Percentiles rank a stretch among this genome's conserved stretches.
These are phyloP conservation scores for Metschnikowia colocasiae DNA, from an alignment of 805 yeast genomes.

Conservation along the genomic window DNA sequence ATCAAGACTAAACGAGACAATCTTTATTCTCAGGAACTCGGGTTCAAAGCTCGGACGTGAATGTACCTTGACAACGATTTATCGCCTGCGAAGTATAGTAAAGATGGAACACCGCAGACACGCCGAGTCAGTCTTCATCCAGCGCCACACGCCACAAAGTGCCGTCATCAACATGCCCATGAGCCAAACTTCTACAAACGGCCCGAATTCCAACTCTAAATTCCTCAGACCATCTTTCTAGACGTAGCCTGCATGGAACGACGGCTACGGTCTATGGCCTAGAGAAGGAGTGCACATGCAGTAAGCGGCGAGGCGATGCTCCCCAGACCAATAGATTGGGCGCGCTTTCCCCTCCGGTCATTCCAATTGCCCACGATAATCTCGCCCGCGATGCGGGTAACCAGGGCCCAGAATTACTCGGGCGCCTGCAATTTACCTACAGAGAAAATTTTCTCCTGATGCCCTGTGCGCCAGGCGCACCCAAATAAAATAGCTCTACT, in stretches of 20 bases:
- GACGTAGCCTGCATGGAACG: too few species aligned
- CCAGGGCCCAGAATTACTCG: conserved; percentile 17
- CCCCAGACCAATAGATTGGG: conserved; percentile 3
- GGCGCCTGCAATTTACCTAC: conserved; percentile 11
- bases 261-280: too few species aligned
- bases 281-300: conserved; percentile 3
- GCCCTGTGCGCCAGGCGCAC: conserved; percentile 21
- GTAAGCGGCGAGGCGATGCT: background rate
- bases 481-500: conserved; percentile 18
- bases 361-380: background rate
- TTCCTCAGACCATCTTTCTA: too few species aligned
- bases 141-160: too few species aligned
- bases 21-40: too few species aligned
- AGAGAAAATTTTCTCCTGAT: conserved; percentile 22
- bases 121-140: too few species aligned
- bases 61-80: too few species aligned
- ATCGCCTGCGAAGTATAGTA: too few species aligned
- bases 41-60: too few species aligned
- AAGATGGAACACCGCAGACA: background rate
- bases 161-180: too few species aligned
- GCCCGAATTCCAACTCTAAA: background rate
- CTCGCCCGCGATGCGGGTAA: conserved; percentile 17
- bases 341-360: conserved; percentile 4
- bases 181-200: background rate
- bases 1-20: too few species aligned